phyloP scores from a whole-genome alignment of 306 rosid species.

The Canavalia ensiformis region DNA sequence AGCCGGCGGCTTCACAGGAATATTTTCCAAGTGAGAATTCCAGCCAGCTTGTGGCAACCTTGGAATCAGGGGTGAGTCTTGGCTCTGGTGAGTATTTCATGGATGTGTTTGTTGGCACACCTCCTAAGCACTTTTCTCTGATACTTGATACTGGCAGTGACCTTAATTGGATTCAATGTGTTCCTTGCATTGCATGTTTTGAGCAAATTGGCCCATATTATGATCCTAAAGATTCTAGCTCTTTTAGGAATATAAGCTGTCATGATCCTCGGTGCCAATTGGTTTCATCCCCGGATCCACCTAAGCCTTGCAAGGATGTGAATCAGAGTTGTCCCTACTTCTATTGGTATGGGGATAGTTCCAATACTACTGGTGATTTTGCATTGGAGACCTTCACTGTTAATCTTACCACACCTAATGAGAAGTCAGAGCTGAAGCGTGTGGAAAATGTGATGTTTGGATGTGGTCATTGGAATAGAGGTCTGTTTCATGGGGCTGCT shows the following conservation, averaged over 20 bases:
- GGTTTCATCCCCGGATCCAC: conserved; percentile 91
- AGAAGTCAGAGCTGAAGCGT: conserved; percentile 59
- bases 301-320: conserved; percentile 78
- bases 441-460: conserved; percentile 95
- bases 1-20: conserved; percentile 64
- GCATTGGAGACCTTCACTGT: conserved; percentile 84
- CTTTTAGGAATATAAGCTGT: conserved; percentile 80
- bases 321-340: conserved; percentile 86
- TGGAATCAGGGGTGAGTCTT: conserved; percentile 92
- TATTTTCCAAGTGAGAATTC: conserved; percentile 51
- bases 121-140: conserved; percentile 87
- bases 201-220: conserved; percentile 87
- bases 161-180: conserved; percentile 97
- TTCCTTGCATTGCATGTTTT: conserved; percentile 89
- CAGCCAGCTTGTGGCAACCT: conserved; percentile 82
- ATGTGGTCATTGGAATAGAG: conserved; percentile 99
- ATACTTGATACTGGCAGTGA: conserved; percentile 98
- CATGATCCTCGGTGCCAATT: conserved; percentile 70
- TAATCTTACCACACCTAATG: conserved; percentile 67
- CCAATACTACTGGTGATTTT: conserved; percentile 96
- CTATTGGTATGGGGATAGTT: conserved; percentile 97
- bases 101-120: conserved; percentile 96
- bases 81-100: conserved; percentile 99
- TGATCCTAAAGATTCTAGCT: conserved; percentile 80
- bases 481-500: conserved; percentile 94